Percentiles rank a stretch among this genome's conserved stretches.
phyloP scores from a whole-genome alignment of 805 yeast genomes.

The Candida suzukii region DNA sequence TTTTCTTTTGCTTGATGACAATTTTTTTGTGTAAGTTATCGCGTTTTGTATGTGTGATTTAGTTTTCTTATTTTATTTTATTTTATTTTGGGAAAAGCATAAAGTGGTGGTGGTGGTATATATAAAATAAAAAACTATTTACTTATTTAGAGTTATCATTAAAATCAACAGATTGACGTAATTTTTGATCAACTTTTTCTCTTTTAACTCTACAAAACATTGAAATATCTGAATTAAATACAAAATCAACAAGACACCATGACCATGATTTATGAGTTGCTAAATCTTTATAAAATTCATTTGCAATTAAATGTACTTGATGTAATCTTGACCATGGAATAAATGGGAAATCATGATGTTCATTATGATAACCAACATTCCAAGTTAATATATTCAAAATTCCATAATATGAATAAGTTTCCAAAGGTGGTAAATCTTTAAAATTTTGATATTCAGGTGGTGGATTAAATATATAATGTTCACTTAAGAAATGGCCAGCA shows the following conservation, averaged over 20 bases:
- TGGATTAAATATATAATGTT: conserved; percentile 73
- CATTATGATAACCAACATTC: conserved; percentile 93
- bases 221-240: conserved; percentile 57
- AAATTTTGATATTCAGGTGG: conserved; percentile 24
- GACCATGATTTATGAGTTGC: conserved; percentile 78
- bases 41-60: too few relatives aligned
- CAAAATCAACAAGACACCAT: conserved; percentile 65
- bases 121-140: too few relatives aligned
- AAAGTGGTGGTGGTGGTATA: too few relatives aligned
- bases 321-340: conserved; percentile 84
- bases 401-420: conserved; percentile 88
- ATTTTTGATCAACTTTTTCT: conserved; percentile 26
- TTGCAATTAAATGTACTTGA: conserved; percentile 54
- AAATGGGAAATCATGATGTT: conserved; percentile 93
- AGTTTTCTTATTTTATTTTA: too few relatives aligned
- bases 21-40: too few relatives aligned
- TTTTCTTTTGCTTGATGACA: too few relatives aligned
- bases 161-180: conserved; percentile 25
- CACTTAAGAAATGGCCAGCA: conserved; percentile 95
- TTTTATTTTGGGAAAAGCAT: too few relatives aligned
- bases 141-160: conserved; percentile 25
- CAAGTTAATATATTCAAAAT: conserved; percentile 69
- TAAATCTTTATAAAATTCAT: conserved; percentile 74
- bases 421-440: conserved; percentile 51
- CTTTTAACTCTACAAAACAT: conserved; percentile 83